Conservation (phyloP, 108 stramenopile species). For the Nitzschia putrida region DNA sequence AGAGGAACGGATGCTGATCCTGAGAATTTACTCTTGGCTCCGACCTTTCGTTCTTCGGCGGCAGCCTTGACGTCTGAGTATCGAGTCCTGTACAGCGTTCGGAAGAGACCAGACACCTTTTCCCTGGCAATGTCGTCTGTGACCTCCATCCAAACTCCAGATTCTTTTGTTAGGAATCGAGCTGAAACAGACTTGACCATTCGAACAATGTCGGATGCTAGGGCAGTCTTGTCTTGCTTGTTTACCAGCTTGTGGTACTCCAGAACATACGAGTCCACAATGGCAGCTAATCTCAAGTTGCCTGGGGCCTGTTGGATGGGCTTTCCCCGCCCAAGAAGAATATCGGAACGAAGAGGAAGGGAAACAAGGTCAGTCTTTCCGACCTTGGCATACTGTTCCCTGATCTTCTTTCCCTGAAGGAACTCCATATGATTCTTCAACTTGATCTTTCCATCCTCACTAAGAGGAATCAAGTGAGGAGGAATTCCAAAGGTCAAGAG, state of each 20-base stretch:
- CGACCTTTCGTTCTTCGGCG: background rate
- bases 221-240: conserved; percentile 31
- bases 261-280: conserved; percentile 9
- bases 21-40: background rate
- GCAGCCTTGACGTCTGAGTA: background rate
- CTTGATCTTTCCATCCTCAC: conserved; percentile 22
- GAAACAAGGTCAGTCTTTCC: background rate
- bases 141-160: conserved; percentile 30
- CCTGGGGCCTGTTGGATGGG: conserved; percentile 32
- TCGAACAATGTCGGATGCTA: conserved; percentile 19
- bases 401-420: conserved; percentile 4
- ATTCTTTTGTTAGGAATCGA: conserved; percentile 21
- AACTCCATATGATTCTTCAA: conserved; percentile 22
- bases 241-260: conserved; percentile 14
- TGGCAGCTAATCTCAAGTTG: conserved; percentile 21
- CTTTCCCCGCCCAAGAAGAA: conserved; percentile 37
- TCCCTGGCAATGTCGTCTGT: conserved; percentile 18
- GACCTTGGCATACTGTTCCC: background rate
- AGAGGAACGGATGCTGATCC: background rate
- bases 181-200: conserved; percentile 9
- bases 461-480: conserved; percentile 17
- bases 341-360: conserved; percentile 17
- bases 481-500: conserved; percentile 37
- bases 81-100: conserved; percentile 10
- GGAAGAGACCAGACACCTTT: conserved; percentile 29